Conservation (phyloP, 1,139 yeast species). For the Geotrichum carabidarum region DNA sequence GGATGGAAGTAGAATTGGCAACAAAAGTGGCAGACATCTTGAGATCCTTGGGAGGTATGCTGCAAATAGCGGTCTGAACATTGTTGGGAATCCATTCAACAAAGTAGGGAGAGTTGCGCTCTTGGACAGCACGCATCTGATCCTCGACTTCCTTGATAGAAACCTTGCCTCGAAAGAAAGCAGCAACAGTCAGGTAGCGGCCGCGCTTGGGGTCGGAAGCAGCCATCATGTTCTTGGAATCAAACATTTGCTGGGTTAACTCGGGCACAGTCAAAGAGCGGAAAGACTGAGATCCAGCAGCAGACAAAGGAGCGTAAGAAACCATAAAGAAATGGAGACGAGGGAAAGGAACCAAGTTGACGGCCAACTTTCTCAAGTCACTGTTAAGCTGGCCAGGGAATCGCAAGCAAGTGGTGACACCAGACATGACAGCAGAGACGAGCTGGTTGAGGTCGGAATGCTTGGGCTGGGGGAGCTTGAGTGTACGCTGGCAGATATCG, state of each 20-base stretch:
- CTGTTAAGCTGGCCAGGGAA: constrained; percentile 93
- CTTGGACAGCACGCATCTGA: constrained; percentile 81
- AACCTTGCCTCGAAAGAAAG: constrained; percentile 89
- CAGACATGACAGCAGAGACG: constrained; percentile 88
- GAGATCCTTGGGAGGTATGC: constrained; percentile 79
- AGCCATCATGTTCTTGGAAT: constrained; percentile 91
- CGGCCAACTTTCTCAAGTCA: constrained; percentile 86
- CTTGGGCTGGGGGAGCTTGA: constrained; percentile 72
- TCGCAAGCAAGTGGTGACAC: constrained; percentile 81
- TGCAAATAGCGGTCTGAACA: constrained; percentile 89
- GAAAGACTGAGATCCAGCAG: constrained; percentile 67
- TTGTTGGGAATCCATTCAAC: constrained; percentile 98
- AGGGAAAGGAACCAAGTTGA: constrained; percentile 90
- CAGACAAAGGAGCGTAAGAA: constrained; percentile 86
- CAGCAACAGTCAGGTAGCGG: constrained; percentile 88
- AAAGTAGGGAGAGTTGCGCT: constrained; percentile 71
- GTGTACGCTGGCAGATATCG: constrained; percentile 79
- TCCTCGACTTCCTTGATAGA: constrained; percentile 91
- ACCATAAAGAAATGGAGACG: constrained; percentile 93
- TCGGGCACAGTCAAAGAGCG: constrained; percentile 84
- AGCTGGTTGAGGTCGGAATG: constrained; percentile 73
- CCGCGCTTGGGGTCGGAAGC: constrained; percentile 90
- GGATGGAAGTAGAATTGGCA: constrained; percentile 89
- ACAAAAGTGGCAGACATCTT: constrained; percentile 89
- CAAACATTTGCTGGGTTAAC: constrained; percentile 88